Percentiles rank a stretch among this genome's conserved stretches.
These are phyloP conservation scores for Tympanopsis confertula DNA, from an alignment of 2,329 filamentous ascomycete genomes.

Conservation along the genomic window DNA sequence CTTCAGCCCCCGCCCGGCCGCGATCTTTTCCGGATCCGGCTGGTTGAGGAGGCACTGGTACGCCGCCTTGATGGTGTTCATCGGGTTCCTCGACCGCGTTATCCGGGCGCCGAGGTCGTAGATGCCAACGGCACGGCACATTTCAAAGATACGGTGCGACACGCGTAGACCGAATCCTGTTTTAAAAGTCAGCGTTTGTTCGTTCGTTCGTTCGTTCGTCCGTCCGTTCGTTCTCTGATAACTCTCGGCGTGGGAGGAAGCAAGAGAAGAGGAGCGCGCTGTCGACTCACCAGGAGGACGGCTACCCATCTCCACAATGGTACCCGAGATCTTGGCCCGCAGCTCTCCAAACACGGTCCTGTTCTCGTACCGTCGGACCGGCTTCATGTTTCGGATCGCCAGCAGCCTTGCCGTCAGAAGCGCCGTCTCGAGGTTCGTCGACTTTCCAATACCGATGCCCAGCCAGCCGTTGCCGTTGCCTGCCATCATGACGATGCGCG, in stretches of 20 bases:
- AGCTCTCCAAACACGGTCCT: constrained; percentile 84
- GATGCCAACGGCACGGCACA: constrained; percentile 78
- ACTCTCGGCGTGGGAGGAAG: background rate
- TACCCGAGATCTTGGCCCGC: constrained; percentile 75
- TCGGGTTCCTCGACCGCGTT: constrained; percentile 78
- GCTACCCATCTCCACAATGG: constrained; percentile 67
- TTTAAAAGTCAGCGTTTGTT: background rate
- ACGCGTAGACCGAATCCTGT: constrained; percentile 87
- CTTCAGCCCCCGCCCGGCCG: constrained; percentile 82
- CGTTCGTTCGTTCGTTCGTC: constrained; percentile 1
- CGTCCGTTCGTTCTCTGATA: constrained; percentile 1
- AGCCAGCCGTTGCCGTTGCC: constrained; percentile 79
- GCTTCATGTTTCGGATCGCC: constrained; percentile 84
- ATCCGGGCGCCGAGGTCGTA: constrained; percentile 76
- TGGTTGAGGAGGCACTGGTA: constrained; percentile 75
- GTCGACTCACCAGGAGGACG: constrained; percentile 69
- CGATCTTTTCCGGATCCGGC: constrained; percentile 78
- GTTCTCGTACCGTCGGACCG: constrained; percentile 82
- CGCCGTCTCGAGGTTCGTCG: constrained; percentile 59
- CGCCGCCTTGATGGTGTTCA: constrained; percentile 94
- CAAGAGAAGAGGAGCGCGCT: background rate
- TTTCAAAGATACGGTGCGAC: constrained; percentile 85
- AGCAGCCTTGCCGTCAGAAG: constrained; percentile 62
- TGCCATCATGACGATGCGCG: constrained; percentile 68
- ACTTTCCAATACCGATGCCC: constrained; percentile 84